Conservation (phyloP, 306 rosid genomes). For the Prunus mongolica region DNA sequence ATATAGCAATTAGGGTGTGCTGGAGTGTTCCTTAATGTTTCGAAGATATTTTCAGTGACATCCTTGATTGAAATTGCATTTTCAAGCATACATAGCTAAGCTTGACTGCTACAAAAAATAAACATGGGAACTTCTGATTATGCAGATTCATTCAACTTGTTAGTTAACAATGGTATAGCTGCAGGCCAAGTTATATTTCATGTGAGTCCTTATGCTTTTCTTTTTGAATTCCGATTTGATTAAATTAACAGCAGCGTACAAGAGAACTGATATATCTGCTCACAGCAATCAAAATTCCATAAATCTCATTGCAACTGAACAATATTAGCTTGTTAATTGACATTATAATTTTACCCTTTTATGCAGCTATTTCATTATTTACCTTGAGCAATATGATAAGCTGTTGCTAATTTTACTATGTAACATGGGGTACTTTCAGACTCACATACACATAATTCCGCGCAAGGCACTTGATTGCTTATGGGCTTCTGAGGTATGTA, state of each 20-base stretch:
- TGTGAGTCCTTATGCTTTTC: slow-evolving; percentile 43
- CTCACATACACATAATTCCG: slow-evolving; percentile 93
- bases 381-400: neutral
- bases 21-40: neutral
- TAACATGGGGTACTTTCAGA: slow-evolving; percentile 50
- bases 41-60: neutral
- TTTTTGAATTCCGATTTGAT: neutral
- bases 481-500: slow-evolving; percentile 89
- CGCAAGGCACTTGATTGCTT: slow-evolving; percentile 75
- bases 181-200: slow-evolving; percentile 99
- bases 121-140: slow-evolving; percentile 16
- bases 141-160: slow-evolving; percentile 90
- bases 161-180: slow-evolving; percentile 81
- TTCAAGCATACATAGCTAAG: neutral
- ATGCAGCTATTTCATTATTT: neutral
- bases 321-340: neutral
- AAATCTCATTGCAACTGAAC: neutral
- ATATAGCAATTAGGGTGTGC: neutral
- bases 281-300: neutral
- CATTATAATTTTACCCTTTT: neutral
- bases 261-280: neutral
- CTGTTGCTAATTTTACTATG: slow-evolving; percentile 23
- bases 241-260: neutral
- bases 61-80: neutral
- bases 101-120: neutral